A percentile compares a stretch with the other conserved stretches of the same genome.
phyloP scores from a whole-genome alignment of 768 basidiomycete species.

The Collybia sp. region DNA sequence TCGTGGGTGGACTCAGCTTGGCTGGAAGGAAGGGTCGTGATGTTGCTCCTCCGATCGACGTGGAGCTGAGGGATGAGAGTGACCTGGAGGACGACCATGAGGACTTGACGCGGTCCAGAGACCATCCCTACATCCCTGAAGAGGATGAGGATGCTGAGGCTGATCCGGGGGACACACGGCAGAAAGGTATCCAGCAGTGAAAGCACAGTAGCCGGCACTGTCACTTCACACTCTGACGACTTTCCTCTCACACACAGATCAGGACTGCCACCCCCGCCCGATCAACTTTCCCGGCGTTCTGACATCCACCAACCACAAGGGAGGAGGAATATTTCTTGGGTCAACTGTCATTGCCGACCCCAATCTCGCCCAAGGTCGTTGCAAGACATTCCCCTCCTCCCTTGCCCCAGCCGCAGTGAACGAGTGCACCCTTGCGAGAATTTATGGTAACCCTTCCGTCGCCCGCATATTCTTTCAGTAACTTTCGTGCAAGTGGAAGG shows the following conservation, averaged over 20 bases:
- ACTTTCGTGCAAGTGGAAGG: conserved; percentile 17
- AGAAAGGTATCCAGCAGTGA: conserved; percentile 3
- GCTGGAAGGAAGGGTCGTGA: conserved; percentile 17
- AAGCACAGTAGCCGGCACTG: conserved; percentile 1
- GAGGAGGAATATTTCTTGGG: conserved; percentile 12
- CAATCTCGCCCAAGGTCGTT: conserved; percentile 20
- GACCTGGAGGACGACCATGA: conserved; percentile 56
- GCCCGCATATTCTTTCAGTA: conserved; percentile 6
- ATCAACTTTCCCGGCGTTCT: too few relatives aligned
- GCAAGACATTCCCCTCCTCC: too few relatives aligned
- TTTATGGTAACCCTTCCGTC: not conserved
- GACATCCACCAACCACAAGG: conserved; percentile 13
- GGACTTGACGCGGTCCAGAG: conserved; percentile 32
- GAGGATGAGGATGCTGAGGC: too few relatives aligned
- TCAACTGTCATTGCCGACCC: too few relatives aligned
- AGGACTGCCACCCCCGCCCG: conserved; percentile 33
- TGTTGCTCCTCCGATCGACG: too few relatives aligned
- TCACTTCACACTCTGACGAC: not conserved
- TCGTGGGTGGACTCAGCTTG: conserved; percentile 22
- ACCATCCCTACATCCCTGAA: conserved; percentile 63
- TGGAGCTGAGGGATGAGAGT: too few relatives aligned
- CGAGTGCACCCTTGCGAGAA: not conserved
- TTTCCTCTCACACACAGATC: conserved; percentile 15
- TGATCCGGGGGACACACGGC: conserved; percentile 11
- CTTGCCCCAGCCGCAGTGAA: too few relatives aligned